A percentile compares a stretch with the other conserved stretches of the same genome.
Evolutionary conservation across 2,329 filamentous ascomycete genomes (phyloP).

Genomic region (Volutella citrinella): DNA sequence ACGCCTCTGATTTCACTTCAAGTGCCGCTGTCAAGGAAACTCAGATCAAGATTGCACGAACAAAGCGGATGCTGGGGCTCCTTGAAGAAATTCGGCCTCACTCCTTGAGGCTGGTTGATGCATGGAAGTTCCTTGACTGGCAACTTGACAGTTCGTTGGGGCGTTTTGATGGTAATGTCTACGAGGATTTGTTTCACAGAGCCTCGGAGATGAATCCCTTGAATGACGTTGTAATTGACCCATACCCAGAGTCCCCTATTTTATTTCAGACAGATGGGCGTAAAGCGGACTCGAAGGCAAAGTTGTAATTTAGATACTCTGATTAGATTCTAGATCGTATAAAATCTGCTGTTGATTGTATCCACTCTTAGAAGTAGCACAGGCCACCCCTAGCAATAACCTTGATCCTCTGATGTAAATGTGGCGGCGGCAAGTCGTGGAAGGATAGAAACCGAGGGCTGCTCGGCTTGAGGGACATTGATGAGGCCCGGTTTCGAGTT

Average conservation of each 20-base stretch:
- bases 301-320: conserved; percentile 9
- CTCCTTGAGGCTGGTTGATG: conserved; percentile 67
- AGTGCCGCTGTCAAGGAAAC: conserved; percentile 66
- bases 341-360: too few relatives aligned
- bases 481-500: too few relatives aligned
- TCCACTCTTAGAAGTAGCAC: too few relatives aligned
- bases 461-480: too few relatives aligned
- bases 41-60: conserved; percentile 68
- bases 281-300: conserved; percentile 8
- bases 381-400: too few relatives aligned
- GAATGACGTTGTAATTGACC: conserved; percentile 69
- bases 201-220: conserved; percentile 71
- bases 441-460: too few relatives aligned
- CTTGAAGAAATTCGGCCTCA: conserved; percentile 72
- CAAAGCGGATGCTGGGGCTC: conserved; percentile 65
- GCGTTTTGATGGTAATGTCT: conserved; percentile 70
- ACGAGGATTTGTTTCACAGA: conserved; percentile 72
- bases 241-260: conserved; percentile 54
- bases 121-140: conserved; percentile 77
- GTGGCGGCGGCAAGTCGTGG: too few relatives aligned
- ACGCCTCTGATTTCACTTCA: conserved; percentile 71
- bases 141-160: conserved; percentile 71
- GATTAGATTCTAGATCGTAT: too few relatives aligned
- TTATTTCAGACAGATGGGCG: conserved; percentile 16
- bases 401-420: too few relatives aligned